phyloP scores from a whole-genome alignment of 441 rosid genomes.

The Brassica hybrid region DNA sequence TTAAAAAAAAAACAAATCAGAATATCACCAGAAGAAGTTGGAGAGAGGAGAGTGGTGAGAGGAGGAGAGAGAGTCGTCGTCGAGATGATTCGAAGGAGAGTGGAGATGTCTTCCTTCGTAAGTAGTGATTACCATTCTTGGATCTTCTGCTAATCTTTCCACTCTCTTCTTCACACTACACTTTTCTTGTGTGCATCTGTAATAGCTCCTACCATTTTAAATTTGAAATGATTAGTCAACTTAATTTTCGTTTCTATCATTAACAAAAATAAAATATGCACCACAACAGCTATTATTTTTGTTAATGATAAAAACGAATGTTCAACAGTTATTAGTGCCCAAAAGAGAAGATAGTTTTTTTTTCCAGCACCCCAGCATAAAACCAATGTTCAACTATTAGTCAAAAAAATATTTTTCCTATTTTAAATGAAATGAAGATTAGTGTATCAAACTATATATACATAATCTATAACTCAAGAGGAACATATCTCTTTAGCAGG shows the following conservation, averaged over 20 bases:
- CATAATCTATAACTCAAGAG: neutral
- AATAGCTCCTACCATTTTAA: slow-evolving; percentile 79
- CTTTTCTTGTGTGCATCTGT: slow-evolving; percentile 89
- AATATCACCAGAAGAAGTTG: slow-evolving; percentile 72
- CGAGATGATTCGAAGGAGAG: slow-evolving; percentile 80
- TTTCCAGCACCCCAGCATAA: too few relatives aligned
- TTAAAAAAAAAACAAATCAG: slow-evolving; percentile 4
- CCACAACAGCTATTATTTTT: too few relatives aligned
- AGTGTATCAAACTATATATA: too few relatives aligned
- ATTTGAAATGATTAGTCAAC: neutral
- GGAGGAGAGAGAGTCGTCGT: slow-evolving; percentile 61
- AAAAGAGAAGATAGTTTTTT: too few relatives aligned
- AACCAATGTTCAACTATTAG: neutral
- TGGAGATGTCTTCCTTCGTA: slow-evolving; percentile 95
- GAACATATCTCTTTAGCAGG: neutral
- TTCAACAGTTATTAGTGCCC: too few relatives aligned
- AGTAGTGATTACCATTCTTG: slow-evolving; percentile 97
- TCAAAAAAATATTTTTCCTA: neutral
- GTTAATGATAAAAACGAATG: too few relatives aligned
- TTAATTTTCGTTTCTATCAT: neutral
- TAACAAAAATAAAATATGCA: neutral
- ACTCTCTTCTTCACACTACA: slow-evolving; percentile 96
- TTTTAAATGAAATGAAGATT: too few relatives aligned
- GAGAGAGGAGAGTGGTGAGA: slow-evolving; percentile 57
- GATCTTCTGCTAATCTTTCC: slow-evolving; percentile 96